Evolutionary conservation across 2,329 filamentous ascomycete species (phyloP).

Genomic region (Exophiala bonariae): DNA sequence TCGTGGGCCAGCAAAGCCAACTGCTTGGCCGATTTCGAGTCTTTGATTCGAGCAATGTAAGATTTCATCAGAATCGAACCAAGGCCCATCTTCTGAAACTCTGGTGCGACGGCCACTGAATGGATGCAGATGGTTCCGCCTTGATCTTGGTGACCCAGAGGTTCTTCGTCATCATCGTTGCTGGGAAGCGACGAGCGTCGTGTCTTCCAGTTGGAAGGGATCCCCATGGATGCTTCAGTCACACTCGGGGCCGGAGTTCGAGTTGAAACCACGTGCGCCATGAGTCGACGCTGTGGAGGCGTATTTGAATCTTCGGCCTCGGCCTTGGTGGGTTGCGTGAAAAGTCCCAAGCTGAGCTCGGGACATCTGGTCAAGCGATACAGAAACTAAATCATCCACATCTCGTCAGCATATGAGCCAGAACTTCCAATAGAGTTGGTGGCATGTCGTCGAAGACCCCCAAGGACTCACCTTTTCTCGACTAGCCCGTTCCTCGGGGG

Average conservation of each 20-base stretch:
- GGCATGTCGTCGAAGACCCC: neutral
- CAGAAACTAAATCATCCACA: conserved; percentile 55
- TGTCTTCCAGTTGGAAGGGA: conserved; percentile 67
- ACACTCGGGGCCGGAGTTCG: conserved; percentile 64
- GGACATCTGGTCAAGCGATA: conserved; percentile 75
- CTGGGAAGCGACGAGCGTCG: conserved; percentile 36
- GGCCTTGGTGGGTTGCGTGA: conserved; percentile 60
- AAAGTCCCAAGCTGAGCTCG: conserved; percentile 77
- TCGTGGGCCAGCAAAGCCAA: conserved; percentile 77
- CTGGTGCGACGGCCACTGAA: conserved; percentile 75
- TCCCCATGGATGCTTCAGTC: conserved; percentile 74
- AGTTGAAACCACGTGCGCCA: conserved; percentile 78
- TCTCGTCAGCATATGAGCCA: conserved; percentile 1
- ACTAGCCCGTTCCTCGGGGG: conserved; percentile 56
- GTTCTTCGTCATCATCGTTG: conserved; percentile 39
- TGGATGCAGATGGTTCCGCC: conserved; percentile 79
- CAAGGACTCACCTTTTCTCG: conserved; percentile 58
- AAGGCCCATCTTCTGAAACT: conserved; percentile 71
- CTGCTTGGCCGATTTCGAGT: conserved; percentile 67
- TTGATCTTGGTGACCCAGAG: conserved; percentile 68
- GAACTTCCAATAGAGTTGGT: neutral
- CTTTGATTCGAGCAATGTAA: conserved; percentile 75
- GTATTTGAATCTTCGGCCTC: conserved; percentile 54
- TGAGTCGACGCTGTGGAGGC: conserved; percentile 56
- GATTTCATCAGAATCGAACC: conserved; percentile 72